Base-by-base conservation (phyloP, 768 basidiomycete species). In the Amanita thiersii region DNA sequence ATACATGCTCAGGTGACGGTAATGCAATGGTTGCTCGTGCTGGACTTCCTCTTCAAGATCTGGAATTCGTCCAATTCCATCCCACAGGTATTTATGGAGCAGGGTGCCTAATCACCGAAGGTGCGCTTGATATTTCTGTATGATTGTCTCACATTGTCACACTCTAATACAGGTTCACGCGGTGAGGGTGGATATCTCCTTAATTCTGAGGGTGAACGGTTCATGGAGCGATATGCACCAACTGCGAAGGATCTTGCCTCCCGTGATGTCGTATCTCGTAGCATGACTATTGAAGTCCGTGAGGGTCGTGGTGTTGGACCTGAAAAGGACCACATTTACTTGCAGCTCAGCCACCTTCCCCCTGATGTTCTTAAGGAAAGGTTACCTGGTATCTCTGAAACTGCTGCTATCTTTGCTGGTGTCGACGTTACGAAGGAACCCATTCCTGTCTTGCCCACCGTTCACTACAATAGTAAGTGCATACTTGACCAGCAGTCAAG, bases 11-110 rank as follows among this genome's bases (percentile, higher is more conserved):
- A 40, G 96, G 96, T 58, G 96, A 99, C 51, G 96, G 96, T 46
- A 97, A 97, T 56, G 96, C 89, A 23, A 99, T 99, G 96, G 91
- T 98, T 50, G 81, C 81, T 37, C 81, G 96, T 56, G 96, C 96
- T 19, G 96, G 96, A 23, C 72, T 99, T 40, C 96, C 96, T 40
- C 72, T 98, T 32, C 96, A 98, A 67, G 96, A 99, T 66, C 63
- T 86, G 47, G 96, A 99, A 64, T 99, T 99, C 59, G 93, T 98
- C n/a, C 96, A 99, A 61, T 99, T 99, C 88, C 96, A 98, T 63
- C 96, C 96, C 2, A 98, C 96, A 34, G 96, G 96, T 65, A 98
- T 99, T 56, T 99, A 98, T 59, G 96, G 96, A 51, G 94, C 96
- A 53, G 96, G 96, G 36, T 99, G 96, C 65, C 74, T 99, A 51